Evolutionary conservation across 805 yeast species (phyloP), one percentile per base, ranked within the genome.

Genomic region (Candida fluviatilis): DNA sequence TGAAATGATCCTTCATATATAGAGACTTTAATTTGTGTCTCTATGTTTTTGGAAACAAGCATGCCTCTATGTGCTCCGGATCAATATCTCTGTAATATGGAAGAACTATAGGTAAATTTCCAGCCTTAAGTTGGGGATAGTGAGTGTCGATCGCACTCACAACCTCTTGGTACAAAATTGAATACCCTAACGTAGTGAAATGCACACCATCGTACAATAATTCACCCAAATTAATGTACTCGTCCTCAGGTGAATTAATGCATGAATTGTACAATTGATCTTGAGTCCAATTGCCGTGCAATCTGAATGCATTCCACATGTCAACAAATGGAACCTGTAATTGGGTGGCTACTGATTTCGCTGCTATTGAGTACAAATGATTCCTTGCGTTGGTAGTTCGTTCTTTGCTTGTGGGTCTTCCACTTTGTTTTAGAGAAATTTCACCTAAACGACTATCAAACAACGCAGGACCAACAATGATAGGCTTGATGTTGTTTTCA

Each of bases 381-480:
- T 76, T 73, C n/a, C 54, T 52, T 36, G 64, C 69, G 29, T 71
- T 72, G 2, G 73, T 62, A 1, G 54, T 51, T 8, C 69, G 52
- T 31, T 59, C 69, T 7, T 64, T 71, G 4, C 25, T 28, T 6
- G 28, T 5, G 12, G 34, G 28, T 1, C 39, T 35, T 1, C 39
- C 47, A 1, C 18, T 6, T 16, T 18, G 17, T 6, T 37, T 37
- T 12, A 58, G 58, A 5, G 40, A 36, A 34, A 51, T 51, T 1
- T 60, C 55, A 25, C 48, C 38, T 11, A 46, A 32, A 16, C 49
- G 51, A 12, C 49, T 53, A 52, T 79, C 80, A 46, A 76, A 78
- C 10, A 74, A 53, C 0, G 75, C 82, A 0, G 91, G 88, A 0
- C 86, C 79, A 6, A 86, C 69, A 1, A 85, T 48, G 13, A 87